phyloP scores from a whole-genome alignment of 306 rosid genomes.

The Lathyrus sativus region DNA sequence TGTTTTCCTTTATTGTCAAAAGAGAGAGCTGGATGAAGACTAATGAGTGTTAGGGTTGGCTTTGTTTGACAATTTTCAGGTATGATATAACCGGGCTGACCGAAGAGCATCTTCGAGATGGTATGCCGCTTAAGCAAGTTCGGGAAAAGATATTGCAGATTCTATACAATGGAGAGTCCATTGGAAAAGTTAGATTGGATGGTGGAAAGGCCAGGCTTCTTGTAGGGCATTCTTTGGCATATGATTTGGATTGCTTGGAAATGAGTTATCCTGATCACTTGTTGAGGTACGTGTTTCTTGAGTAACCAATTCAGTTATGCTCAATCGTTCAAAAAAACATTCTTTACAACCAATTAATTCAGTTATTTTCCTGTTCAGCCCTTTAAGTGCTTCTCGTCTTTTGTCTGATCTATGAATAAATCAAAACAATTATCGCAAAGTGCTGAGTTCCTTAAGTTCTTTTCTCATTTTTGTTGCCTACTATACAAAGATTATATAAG shows the following conservation, averaged over 20 bases:
- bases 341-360: background rate
- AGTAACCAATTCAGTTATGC: slow-evolving; percentile 22
- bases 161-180: slow-evolving; percentile 68
- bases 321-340: background rate
- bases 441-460: background rate
- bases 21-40: slow-evolving; percentile 12
- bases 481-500: slow-evolving; percentile 4
- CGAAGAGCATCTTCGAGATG: slow-evolving; percentile 71
- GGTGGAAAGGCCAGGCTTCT: slow-evolving; percentile 82
- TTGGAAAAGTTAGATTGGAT: slow-evolving; percentile 53
- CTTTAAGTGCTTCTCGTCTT: slow-evolving; percentile 12
- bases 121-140: slow-evolving; percentile 68
- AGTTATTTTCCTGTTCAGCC: background rate
- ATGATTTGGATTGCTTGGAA: slow-evolving; percentile 73
- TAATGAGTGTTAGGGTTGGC: slow-evolving; percentile 22
- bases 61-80: slow-evolving; percentile 52
- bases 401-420: slow-evolving; percentile 3
- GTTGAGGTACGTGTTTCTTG: slow-evolving; percentile 60
- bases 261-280: slow-evolving; percentile 69
- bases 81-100: slow-evolving; percentile 72
- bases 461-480: background rate
- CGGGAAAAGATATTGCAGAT: slow-evolving; percentile 62
- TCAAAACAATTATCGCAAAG: slow-evolving; percentile 24
- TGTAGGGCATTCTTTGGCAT: slow-evolving; percentile 78
- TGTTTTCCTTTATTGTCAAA: slow-evolving; percentile 35